Conservation (phyloP, 1,139 yeast genomes). For the Arxiozyma bovina region DNA sequence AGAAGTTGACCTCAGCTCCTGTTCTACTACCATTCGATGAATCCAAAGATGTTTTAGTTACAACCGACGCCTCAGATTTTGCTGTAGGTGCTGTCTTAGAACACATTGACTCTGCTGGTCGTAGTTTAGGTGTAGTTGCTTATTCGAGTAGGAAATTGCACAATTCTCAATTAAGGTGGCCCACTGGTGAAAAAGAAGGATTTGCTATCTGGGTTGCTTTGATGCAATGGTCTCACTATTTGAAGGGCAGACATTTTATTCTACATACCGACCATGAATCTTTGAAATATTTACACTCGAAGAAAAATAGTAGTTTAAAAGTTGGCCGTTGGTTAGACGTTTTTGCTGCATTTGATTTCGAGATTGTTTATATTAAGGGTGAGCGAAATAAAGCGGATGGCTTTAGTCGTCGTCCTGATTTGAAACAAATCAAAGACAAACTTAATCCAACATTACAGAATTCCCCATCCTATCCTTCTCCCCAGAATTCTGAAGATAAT, state of each 20-base stretch:
- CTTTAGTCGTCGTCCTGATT: neutral
- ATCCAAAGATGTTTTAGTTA: neutral
- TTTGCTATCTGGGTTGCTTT: neutral
- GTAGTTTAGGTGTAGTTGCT: neutral
- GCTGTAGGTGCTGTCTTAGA: constrained; percentile 1
- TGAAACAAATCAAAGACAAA: neutral
- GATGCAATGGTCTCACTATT: neutral
- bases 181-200: neutral
- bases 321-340: neutral
- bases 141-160: neutral
- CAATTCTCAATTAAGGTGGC: neutral
- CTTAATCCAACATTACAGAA: no score
- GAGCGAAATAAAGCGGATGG: neutral
- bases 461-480: no score
- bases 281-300: neutral
- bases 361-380: neutral
- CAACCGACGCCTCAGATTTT: neutral
- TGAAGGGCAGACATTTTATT: neutral
- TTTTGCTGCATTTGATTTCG: neutral
- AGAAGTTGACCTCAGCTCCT: neutral
- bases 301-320: neutral
- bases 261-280: neutral
- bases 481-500: neutral
- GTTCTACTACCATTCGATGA: neutral
- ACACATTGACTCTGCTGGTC: neutral